Evolutionary conservation across 2,329 filamentous ascomycete species (phyloP), one percentile per base, ranked within the genome.

Genomic region (Trichoderma harzianum): DNA sequence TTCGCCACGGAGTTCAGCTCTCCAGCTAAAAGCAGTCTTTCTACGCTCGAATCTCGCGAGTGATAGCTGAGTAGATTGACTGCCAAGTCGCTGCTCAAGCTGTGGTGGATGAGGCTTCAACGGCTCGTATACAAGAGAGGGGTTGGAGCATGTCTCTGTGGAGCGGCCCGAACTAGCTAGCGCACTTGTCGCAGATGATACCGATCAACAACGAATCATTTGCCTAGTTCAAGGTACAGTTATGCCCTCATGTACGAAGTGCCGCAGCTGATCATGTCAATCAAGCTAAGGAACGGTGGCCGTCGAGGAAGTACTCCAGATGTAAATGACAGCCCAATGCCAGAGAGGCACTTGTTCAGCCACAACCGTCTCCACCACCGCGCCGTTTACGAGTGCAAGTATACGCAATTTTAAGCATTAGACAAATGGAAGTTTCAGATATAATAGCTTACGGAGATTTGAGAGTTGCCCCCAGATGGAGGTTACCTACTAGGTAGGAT

Each of bases 161-260:
- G 63, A 68, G 69, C 51, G 34, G 65, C 51, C 65, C 55, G 65
- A 69, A 69, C 30, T 34, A 67, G 64, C 64, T 67, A 67, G 64
- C 53, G 51, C 34, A 21, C 24, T 57, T 58, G 14, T 58, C 64
- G 53, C 64, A 67, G 55, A 58, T 67, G 64, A 67, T 67, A 55
- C 64, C 57, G 64, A 58, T 67, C 26, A 57, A 43, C 64, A 43
- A 57, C 64, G 51, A 67, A 67, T 67, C 64, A 67, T 67, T 30
- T 57, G 64, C 64, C n/a, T 58, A 43, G 51, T 60, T 69, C 55
- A 24, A 69, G 55, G 65, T 67, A 58, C 34, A 21, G 51, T 57
- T 69, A 51, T 69, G 65, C 65, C 55, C 65, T 69, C 65, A 69
- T 69, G 65, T 69, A 60, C 55, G 65, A 58, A 60, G 65, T 69